Evolutionary conservation across 1,139 yeast genomes (phyloP).

Genomic region (Kodamaea anthophila): DNA sequence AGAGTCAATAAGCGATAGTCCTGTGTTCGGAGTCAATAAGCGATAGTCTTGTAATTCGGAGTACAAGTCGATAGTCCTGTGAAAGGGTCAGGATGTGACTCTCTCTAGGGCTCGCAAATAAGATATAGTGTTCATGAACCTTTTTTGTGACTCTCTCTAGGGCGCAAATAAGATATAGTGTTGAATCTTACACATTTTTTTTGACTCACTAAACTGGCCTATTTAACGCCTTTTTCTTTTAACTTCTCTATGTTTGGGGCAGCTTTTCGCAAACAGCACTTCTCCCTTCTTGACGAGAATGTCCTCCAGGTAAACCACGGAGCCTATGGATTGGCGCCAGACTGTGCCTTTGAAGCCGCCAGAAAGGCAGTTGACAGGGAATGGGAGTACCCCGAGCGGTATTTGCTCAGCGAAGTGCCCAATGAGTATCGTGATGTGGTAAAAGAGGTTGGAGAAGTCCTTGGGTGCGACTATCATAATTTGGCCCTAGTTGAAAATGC

Average conservation of each 20-base stretch:
- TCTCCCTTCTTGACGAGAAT: conserved; percentile 29
- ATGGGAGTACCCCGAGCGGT: conserved; percentile 38
- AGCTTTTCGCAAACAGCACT: conserved; percentile 41
- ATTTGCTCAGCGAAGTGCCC: conserved; percentile 17
- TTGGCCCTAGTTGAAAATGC: conserved; percentile 54
- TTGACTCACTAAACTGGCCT: too few relatives aligned
- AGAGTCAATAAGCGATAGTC: too few relatives aligned
- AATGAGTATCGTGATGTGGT: conserved; percentile 25
- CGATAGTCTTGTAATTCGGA: too few relatives aligned
- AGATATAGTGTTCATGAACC: too few relatives aligned
- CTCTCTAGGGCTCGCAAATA: too few relatives aligned
- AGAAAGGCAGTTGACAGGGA: conserved; percentile 21
- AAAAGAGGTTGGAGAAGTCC: conserved; percentile 27
- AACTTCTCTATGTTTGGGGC: conserved; percentile 49
- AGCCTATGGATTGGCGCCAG: conserved; percentile 47
- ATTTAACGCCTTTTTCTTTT: too few relatives aligned
- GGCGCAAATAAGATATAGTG: too few relatives aligned
- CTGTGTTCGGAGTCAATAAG: too few relatives aligned
- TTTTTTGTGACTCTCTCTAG: too few relatives aligned
- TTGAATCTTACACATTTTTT: too few relatives aligned
- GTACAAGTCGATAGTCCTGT: too few relatives aligned
- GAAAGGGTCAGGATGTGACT: too few relatives aligned
- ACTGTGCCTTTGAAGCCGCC: conserved; percentile 26
- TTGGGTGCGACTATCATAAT: conserved; percentile 39
- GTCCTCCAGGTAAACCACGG: conserved; percentile 49